Evolutionary conservation across 2,329 filamentous ascomycete species (phyloP).

Genomic region (Scytalidium lignicola): DNA sequence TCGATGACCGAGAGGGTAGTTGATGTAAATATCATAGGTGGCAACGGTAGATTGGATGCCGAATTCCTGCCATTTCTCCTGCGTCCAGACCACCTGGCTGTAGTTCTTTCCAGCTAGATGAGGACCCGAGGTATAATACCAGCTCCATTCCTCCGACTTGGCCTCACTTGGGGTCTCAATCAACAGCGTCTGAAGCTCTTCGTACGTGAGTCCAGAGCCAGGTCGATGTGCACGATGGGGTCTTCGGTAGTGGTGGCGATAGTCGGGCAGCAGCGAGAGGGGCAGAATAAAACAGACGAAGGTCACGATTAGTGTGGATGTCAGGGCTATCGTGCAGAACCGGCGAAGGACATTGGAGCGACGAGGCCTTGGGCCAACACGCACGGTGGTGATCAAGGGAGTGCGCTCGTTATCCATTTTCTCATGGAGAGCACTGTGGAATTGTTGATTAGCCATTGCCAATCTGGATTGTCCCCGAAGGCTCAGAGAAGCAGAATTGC

Average conservation of each 20-base stretch:
- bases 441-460: not conserved
- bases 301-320: constrained; percentile 44
- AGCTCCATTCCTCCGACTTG: constrained; percentile 64
- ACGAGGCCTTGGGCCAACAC: constrained; percentile 45
- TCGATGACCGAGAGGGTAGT: constrained; percentile 68
- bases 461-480: no score
- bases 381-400: constrained; percentile 62
- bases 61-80: constrained; percentile 67
- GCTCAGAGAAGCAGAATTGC: no score
- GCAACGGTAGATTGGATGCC: constrained; percentile 60
- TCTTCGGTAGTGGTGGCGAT: constrained; percentile 24
- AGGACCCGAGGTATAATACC: constrained; percentile 70
- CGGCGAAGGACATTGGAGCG: constrained; percentile 56
- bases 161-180: constrained; percentile 53
- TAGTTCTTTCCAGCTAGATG: constrained; percentile 75
- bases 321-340: constrained; percentile 58
- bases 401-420: constrained; percentile 45
- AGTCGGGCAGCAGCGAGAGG: constrained; percentile 36
- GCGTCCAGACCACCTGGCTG: constrained; percentile 68
- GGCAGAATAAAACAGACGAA: constrained; percentile 39
- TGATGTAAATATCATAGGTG: constrained; percentile 72
- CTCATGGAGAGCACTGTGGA: constrained; percentile 8
- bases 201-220: constrained; percentile 31
- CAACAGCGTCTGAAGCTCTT: constrained; percentile 51
- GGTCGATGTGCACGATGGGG: constrained; percentile 27